phyloP scores from a whole-genome alignment of 441 rosid genomes.

The Aquilaria agallochum region DNA sequence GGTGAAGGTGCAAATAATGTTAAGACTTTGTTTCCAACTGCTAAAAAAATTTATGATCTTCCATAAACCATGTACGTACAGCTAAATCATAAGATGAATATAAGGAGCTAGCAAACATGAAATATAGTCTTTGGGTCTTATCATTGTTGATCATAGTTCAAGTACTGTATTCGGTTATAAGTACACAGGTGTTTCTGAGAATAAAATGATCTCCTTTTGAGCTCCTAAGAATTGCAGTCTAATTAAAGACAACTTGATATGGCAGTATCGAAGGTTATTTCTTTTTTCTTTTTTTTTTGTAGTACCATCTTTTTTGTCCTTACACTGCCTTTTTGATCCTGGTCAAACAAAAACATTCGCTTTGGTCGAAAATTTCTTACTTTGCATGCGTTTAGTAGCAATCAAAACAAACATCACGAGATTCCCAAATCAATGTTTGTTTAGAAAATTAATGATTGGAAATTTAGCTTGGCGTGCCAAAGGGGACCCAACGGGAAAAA shows the following conservation, averaged over 20 bases:
- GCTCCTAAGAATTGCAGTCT: too few relatives aligned
- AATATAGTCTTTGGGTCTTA: not conserved
- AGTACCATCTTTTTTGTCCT: not conserved
- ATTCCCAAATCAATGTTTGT: slow-evolving; percentile 12
- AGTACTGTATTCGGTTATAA: not conserved
- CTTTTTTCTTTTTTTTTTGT: not conserved
- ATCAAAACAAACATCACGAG: slow-evolving; percentile 20
- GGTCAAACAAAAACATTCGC: slow-evolving; percentile 24
- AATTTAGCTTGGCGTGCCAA: slow-evolving; percentile 27
- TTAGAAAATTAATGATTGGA: slow-evolving; percentile 22
- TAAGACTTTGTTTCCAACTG: too few relatives aligned
- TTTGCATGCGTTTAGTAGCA: slow-evolving; percentile 16
- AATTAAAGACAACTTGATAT: not conserved
- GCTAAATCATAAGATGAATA: too few relatives aligned
- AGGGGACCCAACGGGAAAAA: slow-evolving; percentile 7
- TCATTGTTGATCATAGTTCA: slow-evolving; percentile 13
- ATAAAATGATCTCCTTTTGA: too few relatives aligned
- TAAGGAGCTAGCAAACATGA: not conserved
- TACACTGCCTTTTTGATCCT: slow-evolving; percentile 6
- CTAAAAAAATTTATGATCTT: too few relatives aligned
- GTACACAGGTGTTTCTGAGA: too few relatives aligned
- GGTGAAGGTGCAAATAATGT: too few relatives aligned
- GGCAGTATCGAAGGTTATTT: not conserved
- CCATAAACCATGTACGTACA: too few relatives aligned
- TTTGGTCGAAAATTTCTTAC: slow-evolving; percentile 3